phyloP scores from a whole-genome alignment of 495 filamentous ascomycete species.

The Saxispiralis lemnorum region DNA sequence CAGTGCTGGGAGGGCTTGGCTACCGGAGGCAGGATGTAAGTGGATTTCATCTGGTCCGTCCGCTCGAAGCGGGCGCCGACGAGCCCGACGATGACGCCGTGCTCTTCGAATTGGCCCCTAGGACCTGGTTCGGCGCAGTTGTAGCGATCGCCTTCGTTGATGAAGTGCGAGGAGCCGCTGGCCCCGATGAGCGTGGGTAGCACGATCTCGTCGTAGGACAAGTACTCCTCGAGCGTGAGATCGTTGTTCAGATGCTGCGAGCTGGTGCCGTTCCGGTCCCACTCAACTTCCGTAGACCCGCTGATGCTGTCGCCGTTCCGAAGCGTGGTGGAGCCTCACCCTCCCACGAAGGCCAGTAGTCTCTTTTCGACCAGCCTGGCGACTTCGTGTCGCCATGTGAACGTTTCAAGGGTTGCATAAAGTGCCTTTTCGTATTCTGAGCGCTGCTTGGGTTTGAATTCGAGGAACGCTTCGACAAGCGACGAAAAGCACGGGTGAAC shows the following conservation, averaged over 20 bases:
- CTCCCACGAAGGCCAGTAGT: constrained; percentile 12
- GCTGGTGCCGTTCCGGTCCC: constrained; percentile 11
- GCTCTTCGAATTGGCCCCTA: constrained; percentile 6
- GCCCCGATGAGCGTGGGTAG: constrained; percentile 10
- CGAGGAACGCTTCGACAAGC: constrained; percentile 5
- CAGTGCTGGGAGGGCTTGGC: not conserved
- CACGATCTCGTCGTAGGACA: constrained; percentile 15
- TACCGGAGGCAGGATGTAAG: not conserved
- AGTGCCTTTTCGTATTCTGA: constrained; percentile 7
- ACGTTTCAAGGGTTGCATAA: not conserved
- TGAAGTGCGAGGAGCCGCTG: constrained; percentile 9
- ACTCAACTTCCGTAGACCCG: not conserved
- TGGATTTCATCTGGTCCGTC: constrained; percentile 7
- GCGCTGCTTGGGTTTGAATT: constrained; percentile 4
- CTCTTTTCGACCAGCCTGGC: constrained; percentile 8
- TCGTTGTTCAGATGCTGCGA: constrained; percentile 1
- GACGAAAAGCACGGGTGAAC: constrained; percentile 6
- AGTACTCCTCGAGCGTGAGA: constrained; percentile 7
- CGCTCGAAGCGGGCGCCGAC: constrained; percentile 13
- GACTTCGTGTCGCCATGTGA: constrained; percentile 2
- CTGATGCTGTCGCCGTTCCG: constrained; percentile 2
- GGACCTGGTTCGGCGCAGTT: constrained; percentile 2
- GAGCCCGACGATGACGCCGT: constrained; percentile 10
- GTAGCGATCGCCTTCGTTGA: constrained; percentile 12
- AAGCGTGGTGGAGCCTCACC: constrained; percentile 6